Base-by-base conservation (phyloP, 352 stramenopile species). In the Elongisporangium undulatum region DNA sequence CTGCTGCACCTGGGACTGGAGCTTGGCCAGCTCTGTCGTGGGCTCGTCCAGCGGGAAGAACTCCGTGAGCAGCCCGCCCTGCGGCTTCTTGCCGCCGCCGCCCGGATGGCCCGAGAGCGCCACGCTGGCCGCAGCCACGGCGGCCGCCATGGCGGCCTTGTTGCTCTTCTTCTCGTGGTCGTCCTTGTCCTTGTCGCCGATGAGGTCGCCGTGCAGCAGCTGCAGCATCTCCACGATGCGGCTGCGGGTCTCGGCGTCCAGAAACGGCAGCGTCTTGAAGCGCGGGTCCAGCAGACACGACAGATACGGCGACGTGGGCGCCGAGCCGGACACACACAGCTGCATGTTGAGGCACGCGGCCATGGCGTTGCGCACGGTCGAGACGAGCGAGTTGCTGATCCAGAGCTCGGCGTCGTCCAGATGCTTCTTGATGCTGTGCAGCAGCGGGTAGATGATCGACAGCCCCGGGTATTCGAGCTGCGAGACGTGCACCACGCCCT, bases 351-450 rank as follows among this genome's bases (percentile, higher is more conserved):
- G 68, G 3, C 67, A 75, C 10, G 56, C 66, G 45, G 75, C 59
- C 53, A 94, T 89, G 5, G 78, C 72, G 51, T 87, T 75, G 8
- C 80, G 77, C 17, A 91, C 76, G 1, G 75, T 74, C 0, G 76
- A 68, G n/a, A 85, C 81, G 12, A 94, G 59, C 5, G 84, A 66
- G 24, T 84, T 84, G 2, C 68, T 71, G 41, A 92, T 69, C 80
- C 83, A 92, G 3, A 77, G 67, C n/a, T 61, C 72, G 9, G 83
- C 74, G 53, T 87, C 73, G 6, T 73, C 74, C 48, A 93, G 55
- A 48, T 90, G 82, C 63, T 90, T 89, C 45, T 82, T 74, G 56
- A 93, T 71, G 21, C 79, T 89, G 59, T 89, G 78, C 20, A 91
- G 59, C 16, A 91, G 63, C 16, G 81, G 79, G 52, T 87, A 78